phyloP scores from a whole-genome alignment of 306 rosid genomes.

The Dryas drummondii region DNA sequence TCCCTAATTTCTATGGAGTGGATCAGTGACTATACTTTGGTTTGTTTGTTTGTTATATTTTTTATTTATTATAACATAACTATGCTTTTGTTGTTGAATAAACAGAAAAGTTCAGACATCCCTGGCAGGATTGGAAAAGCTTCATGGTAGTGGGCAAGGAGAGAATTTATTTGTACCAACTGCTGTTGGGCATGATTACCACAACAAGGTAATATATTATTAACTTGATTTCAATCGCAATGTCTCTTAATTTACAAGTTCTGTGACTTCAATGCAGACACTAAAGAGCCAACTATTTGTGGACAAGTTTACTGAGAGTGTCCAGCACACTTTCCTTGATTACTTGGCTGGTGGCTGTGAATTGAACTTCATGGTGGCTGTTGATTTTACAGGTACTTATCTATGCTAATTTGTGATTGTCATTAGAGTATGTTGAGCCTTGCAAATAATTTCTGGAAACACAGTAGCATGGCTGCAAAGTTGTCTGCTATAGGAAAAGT shows the following conservation, averaged over 20 bases:
- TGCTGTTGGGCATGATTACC: conserved; percentile 66
- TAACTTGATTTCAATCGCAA: not conserved
- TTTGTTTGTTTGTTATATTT: not conserved
- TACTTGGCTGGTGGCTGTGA: conserved; percentile 90
- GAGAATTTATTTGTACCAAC: conserved; percentile 50
- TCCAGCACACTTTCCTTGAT: conserved; percentile 86
- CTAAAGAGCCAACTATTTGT: conserved; percentile 80
- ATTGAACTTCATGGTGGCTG: conserved; percentile 92
- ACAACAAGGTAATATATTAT: conserved; percentile 60
- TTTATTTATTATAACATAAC: not conserved
- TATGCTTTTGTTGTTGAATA: conserved; percentile 24
- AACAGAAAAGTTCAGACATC: conserved; percentile 83
- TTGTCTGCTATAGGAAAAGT: not conserved
- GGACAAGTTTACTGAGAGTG: conserved; percentile 64
- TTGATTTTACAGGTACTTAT: conserved; percentile 85
- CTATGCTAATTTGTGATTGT: not conserved
- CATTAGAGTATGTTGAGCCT: not conserved
- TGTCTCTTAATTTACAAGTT: conserved; percentile 27
- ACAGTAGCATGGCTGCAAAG: not conserved
- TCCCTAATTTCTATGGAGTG: conserved; percentile 18
- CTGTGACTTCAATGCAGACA: conserved; percentile 48
- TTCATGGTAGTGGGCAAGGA: conserved; percentile 64
- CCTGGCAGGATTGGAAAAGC: conserved; percentile 80
- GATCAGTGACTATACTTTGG: conserved; percentile 21
- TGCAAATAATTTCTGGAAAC: not conserved